These are phyloP conservation scores for Phyllosticta capitalensis DNA, from an alignment of 2,329 filamentous ascomycete species.

Conservation along the genomic window DNA sequence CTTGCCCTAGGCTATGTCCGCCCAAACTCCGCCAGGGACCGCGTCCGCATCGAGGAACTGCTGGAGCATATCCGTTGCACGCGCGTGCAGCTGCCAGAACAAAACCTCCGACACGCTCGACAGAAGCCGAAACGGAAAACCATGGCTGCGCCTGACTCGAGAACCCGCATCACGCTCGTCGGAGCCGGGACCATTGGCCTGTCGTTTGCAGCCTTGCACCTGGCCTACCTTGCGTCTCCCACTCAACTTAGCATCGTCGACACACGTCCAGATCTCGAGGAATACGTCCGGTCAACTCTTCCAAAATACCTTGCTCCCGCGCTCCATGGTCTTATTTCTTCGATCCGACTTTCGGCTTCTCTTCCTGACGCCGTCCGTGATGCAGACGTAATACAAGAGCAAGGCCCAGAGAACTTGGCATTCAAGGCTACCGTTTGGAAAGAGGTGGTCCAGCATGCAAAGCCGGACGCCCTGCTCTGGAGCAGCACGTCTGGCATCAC, in stretches of 20 bases:
- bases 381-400: constrained; percentile 49
- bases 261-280: constrained; percentile 37
- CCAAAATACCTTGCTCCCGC: constrained; percentile 32
- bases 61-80: not conserved
- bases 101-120: not conserved
- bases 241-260: constrained; percentile 41
- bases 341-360: constrained; percentile 28
- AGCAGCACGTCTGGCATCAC: constrained; percentile 50
- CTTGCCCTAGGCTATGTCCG: not conserved
- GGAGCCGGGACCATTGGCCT: constrained; percentile 45
- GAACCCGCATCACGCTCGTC: constrained; percentile 32
- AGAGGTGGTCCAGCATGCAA: constrained; percentile 39
- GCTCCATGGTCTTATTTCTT: constrained; percentile 14
- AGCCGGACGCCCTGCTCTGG: constrained; percentile 42
- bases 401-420: constrained; percentile 44
- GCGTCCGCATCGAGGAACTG: not conserved
- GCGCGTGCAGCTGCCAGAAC: not conserved
- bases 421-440: constrained; percentile 47
- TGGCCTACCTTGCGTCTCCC: constrained; percentile 33
- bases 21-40: not conserved
- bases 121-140: not conserved
- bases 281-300: constrained; percentile 35
- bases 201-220: constrained; percentile 46
- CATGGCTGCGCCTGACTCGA: not conserved
- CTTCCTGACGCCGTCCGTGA: constrained; percentile 34